phyloP scores from a whole-genome alignment of 768 basidiomycete species.

The Agaricus bisporus region DNA sequence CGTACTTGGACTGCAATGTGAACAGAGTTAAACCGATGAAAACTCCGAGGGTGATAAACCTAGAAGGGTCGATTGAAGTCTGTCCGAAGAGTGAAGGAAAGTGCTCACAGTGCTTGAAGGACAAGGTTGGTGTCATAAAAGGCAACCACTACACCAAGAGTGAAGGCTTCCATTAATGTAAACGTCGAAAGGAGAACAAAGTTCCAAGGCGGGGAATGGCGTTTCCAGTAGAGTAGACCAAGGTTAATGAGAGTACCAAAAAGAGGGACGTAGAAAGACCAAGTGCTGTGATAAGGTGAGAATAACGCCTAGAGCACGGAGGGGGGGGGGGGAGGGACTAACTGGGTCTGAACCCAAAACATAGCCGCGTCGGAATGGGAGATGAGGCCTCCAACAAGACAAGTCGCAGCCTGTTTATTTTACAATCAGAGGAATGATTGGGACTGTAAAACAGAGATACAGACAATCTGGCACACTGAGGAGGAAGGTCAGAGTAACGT shows the following conservation, averaged over 20 bases:
- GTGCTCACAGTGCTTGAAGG: slow-evolving; percentile 75
- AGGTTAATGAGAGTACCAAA: slow-evolving; percentile 78
- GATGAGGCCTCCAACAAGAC: slow-evolving; percentile 67
- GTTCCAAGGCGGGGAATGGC: slow-evolving; percentile 87
- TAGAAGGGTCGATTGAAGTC: slow-evolving; percentile 17
- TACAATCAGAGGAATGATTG: neutral
- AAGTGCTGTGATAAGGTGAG: slow-evolving; percentile 38
- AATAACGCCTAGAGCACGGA: neutral
- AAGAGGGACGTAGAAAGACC: slow-evolving; percentile 76
- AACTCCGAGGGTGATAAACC: slow-evolving; percentile 84
- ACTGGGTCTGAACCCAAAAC: slow-evolving; percentile 70
- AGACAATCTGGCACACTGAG: slow-evolving; percentile 69
- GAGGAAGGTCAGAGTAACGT: slow-evolving; percentile 3
- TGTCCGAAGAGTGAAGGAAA: neutral
- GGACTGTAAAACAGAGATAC: slow-evolving; percentile 12
- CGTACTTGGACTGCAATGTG: slow-evolving; percentile 95
- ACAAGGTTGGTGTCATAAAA: slow-evolving; percentile 71
- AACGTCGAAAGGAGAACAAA: slow-evolving; percentile 80
- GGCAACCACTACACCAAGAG: slow-evolving; percentile 79
- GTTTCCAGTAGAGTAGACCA: slow-evolving; percentile 84
- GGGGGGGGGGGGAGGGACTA: slow-evolving; percentile 1
- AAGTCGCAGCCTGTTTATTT: slow-evolving; percentile 57
- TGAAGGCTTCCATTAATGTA: slow-evolving; percentile 86
- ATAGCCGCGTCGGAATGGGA: slow-evolving; percentile 56
- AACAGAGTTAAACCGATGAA: slow-evolving; percentile 93